A percentile compares a stretch with the other conserved stretches of the same genome.
These are phyloP conservation scores for Pythium apleroticum DNA, from an alignment of 352 stramenopile species.

Conservation along the genomic window DNA sequence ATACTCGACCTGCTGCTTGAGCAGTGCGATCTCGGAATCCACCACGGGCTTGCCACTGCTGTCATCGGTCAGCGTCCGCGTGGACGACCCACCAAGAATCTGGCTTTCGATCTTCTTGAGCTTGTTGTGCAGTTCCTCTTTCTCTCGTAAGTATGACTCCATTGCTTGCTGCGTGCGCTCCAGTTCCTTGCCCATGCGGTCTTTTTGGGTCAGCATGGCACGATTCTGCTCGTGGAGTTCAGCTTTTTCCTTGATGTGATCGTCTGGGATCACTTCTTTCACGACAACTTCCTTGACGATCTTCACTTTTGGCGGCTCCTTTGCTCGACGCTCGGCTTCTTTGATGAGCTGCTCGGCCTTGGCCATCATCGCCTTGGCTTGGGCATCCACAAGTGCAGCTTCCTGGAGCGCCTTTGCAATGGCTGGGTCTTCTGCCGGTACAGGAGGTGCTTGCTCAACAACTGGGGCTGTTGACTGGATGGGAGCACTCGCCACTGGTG, in stretches of 20 bases:
- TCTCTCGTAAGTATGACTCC: slow-evolving; percentile 60
- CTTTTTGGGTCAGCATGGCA: slow-evolving; percentile 62
- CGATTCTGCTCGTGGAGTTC: slow-evolving; percentile 68
- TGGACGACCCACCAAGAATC: slow-evolving; percentile 58
- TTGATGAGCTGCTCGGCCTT: slow-evolving; percentile 67
- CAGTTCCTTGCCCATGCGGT: slow-evolving; percentile 73
- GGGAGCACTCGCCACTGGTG: background rate
- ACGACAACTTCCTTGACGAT: slow-evolving; percentile 70
- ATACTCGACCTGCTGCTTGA: slow-evolving; percentile 85
- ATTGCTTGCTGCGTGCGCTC: slow-evolving; percentile 71
- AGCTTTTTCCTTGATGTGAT: slow-evolving; percentile 59
- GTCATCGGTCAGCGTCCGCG: slow-evolving; percentile 8
- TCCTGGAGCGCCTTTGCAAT: slow-evolving; percentile 50
- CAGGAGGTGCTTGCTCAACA: background rate
- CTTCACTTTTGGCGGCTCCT: slow-evolving; percentile 41
- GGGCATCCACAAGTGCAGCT: slow-evolving; percentile 51
- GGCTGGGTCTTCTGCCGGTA: slow-evolving; percentile 30
- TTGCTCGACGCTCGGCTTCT: slow-evolving; percentile 43
- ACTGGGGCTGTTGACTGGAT: background rate
- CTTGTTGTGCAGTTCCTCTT: slow-evolving; percentile 58
- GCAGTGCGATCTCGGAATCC: slow-evolving; percentile 69
- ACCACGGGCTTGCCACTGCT: slow-evolving; percentile 21
- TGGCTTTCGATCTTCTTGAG: slow-evolving; percentile 82
- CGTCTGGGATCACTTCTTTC: slow-evolving; percentile 75
- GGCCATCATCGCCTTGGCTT: slow-evolving; percentile 78